phyloP scores from a whole-genome alignment of 1,284 basidiomycete species.

The Boletus semigastroideus region DNA sequence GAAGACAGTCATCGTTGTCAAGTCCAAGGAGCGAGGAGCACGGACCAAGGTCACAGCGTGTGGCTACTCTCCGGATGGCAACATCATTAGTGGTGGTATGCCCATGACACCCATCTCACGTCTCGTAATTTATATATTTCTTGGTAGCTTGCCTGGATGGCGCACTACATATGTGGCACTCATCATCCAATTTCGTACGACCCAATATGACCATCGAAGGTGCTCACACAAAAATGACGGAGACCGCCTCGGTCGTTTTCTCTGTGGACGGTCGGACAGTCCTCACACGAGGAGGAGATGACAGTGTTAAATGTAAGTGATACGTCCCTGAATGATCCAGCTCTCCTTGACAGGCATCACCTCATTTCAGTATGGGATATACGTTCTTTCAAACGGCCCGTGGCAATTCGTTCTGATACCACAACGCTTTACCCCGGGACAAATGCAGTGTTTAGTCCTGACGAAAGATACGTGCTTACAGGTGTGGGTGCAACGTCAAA shows the following conservation, averaged over 20 bases:
- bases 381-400: constrained; percentile 83
- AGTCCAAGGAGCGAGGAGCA: constrained; percentile 94
- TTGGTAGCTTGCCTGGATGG: constrained; percentile 83
- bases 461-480: constrained; percentile 84
- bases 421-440: constrained; percentile 87
- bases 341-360: constrained; percentile 4
- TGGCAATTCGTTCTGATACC: constrained; percentile 63
- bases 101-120: constrained; percentile 13
- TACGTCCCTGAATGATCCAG: neutral
- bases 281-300: constrained; percentile 87
- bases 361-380: constrained; percentile 86
- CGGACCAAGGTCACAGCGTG: constrained; percentile 90
- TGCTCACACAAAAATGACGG: constrained; percentile 82
- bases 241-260: constrained; percentile 84
- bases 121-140: constrained; percentile 5
- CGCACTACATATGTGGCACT: constrained; percentile 89
- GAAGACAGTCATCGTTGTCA: constrained; percentile 92
- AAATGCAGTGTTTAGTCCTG: constrained; percentile 91
- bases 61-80: constrained; percentile 84
- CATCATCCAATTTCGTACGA: constrained; percentile 88
- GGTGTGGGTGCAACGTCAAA: constrained; percentile 69
- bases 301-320: constrained; percentile 87
- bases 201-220: constrained; percentile 84
- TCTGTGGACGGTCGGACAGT: constrained; percentile 81
- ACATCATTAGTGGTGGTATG: constrained; percentile 82